Percentiles rank a stretch among this genome's conserved stretches.
Evolutionary conservation across 1,284 basidiomycete species (phyloP).

Genomic region (Sporisorium sorghi): DNA sequence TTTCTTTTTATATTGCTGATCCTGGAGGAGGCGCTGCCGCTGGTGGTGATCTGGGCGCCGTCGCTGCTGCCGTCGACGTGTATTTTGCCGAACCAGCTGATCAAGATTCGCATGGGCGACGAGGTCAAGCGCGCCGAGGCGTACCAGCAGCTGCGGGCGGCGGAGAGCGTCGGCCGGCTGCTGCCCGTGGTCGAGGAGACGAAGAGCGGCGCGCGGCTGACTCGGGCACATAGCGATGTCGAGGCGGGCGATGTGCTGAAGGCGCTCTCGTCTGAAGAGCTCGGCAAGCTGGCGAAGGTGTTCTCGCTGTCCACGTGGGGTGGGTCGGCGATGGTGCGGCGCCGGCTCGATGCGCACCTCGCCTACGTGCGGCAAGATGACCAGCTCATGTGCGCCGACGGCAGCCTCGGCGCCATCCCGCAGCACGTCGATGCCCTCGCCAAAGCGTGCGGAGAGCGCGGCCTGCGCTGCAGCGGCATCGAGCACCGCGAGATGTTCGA

Average conservation of each 20-base stretch:
- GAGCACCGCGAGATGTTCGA: conserved; percentile 39
- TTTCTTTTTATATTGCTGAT: conserved; percentile 81
- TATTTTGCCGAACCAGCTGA: conserved; percentile 82
- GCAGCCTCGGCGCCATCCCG: conserved; percentile 17
- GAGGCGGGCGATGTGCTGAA: conserved; percentile 21
- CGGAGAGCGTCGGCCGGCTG: conserved; percentile 34
- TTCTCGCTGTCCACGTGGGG: conserved; percentile 60
- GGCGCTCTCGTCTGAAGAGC: conserved; percentile 20
- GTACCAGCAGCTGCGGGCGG: conserved; percentile 24
- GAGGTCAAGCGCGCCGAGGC: conserved; percentile 57
- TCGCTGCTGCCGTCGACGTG: conserved; percentile 86
- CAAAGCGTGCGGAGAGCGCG: conserved; percentile 58
- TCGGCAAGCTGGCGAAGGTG: conserved; percentile 39
- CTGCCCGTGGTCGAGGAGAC: conserved; percentile 19
- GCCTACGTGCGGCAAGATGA: conserved; percentile 56
- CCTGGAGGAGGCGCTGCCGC: conserved; percentile 83
- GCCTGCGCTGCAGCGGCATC: conserved; percentile 43
- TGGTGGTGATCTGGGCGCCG: conserved; percentile 86
- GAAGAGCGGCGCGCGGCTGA: conserved; percentile 1
- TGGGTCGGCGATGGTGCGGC: conserved; percentile 36
- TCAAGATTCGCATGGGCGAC: conserved; percentile 60
- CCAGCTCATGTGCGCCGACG: conserved; percentile 37
- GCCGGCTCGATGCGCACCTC: conserved; percentile 52
- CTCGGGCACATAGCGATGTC: conserved; percentile 6
- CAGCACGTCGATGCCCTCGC: conserved; percentile 47